A percentile compares a stretch with the other conserved stretches of the same genome.
These are phyloP conservation scores for Fusarium sp. DNA, from an alignment of 2,329 filamentous ascomycete species.

Conservation along the genomic window DNA sequence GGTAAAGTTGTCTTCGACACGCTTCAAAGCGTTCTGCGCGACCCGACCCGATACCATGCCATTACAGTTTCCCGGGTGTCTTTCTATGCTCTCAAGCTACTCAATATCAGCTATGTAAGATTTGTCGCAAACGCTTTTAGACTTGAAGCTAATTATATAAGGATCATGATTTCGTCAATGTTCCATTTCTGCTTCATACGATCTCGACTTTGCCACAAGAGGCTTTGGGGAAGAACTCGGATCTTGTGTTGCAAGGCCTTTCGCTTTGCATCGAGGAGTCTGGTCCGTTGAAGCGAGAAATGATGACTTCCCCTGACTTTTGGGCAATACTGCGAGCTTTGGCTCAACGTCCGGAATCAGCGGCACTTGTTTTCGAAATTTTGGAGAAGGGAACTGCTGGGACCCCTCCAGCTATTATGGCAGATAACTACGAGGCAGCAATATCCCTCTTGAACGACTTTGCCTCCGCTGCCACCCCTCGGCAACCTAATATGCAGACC, in stretches of 20 bases:
- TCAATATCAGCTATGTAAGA: slow-evolving; percentile 86
- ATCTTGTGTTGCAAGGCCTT: slow-evolving; percentile 80
- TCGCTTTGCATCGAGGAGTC: slow-evolving; percentile 81
- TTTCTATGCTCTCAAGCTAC: slow-evolving; percentile 84
- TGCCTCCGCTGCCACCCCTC: slow-evolving; percentile 81
- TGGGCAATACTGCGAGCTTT: slow-evolving; percentile 89
- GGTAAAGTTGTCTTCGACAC: slow-evolving; percentile 83
- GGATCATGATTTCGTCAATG: slow-evolving; percentile 91
- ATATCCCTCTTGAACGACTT: slow-evolving; percentile 89
- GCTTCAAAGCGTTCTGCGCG: slow-evolving; percentile 82
- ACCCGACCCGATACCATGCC: slow-evolving; percentile 80
- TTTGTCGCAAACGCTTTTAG: background rate
- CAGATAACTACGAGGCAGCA: slow-evolving; percentile 94
- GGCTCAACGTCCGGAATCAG: slow-evolving; percentile 73
- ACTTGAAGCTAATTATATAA: slow-evolving; percentile 49
- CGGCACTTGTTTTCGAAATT: slow-evolving; percentile 85
- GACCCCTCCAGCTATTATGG: slow-evolving; percentile 83
- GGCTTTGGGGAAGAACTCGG: slow-evolving; percentile 77
- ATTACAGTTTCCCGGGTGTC: slow-evolving; percentile 85
- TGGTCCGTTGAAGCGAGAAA: slow-evolving; percentile 83
- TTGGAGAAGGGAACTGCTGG: slow-evolving; percentile 79
- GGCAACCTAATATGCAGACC: slow-evolving; percentile 74
- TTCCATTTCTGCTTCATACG: slow-evolving; percentile 88
- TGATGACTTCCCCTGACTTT: slow-evolving; percentile 96
- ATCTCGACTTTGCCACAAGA: slow-evolving; percentile 88